phyloP scores from a whole-genome alignment of 352 stramenopile genomes.

The Hyaloperonospora arabidopsidis region DNA sequence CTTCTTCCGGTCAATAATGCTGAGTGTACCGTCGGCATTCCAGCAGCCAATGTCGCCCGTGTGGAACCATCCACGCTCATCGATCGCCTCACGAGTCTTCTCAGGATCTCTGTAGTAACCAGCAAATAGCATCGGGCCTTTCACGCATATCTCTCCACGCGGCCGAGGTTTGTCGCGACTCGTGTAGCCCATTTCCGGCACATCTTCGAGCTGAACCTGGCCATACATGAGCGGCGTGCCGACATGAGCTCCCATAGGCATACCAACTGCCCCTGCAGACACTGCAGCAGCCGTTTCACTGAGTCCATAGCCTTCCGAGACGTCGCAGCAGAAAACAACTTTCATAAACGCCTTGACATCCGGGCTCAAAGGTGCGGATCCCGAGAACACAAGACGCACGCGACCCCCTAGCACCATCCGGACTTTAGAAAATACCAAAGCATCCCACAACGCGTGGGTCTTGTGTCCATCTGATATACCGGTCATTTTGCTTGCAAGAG shows the following conservation, averaged over 20 bases:
- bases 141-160: constrained; percentile 60
- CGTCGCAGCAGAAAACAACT: constrained; percentile 87
- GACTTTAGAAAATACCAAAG: constrained; percentile 94
- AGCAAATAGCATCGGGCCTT: constrained; percentile 71
- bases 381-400: constrained; percentile 87
- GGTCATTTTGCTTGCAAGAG: constrained; percentile 46
- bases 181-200: constrained; percentile 96
- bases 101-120: constrained; percentile 95
- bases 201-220: constrained; percentile 92
- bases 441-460: constrained; percentile 87
- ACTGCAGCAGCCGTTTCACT: constrained; percentile 89
- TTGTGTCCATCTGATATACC: constrained; percentile 46
- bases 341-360: constrained; percentile 96
- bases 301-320: constrained; percentile 94
- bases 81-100: constrained; percentile 87
- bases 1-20: constrained; percentile 89
- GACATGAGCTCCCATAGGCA: constrained; percentile 84
- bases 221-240: constrained; percentile 78
- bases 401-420: constrained; percentile 86
- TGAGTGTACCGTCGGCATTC: constrained; percentile 89
- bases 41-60: constrained; percentile 95
- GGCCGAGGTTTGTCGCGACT: constrained; percentile 65
- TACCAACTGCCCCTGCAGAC: constrained; percentile 51
- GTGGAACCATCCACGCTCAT: constrained; percentile 93
- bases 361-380: constrained; percentile 87